A percentile compares a stretch with the other conserved stretches of the same genome.
phyloP scores from a whole-genome alignment of 805 yeast species.

The Clavispora vitiphila region DNA sequence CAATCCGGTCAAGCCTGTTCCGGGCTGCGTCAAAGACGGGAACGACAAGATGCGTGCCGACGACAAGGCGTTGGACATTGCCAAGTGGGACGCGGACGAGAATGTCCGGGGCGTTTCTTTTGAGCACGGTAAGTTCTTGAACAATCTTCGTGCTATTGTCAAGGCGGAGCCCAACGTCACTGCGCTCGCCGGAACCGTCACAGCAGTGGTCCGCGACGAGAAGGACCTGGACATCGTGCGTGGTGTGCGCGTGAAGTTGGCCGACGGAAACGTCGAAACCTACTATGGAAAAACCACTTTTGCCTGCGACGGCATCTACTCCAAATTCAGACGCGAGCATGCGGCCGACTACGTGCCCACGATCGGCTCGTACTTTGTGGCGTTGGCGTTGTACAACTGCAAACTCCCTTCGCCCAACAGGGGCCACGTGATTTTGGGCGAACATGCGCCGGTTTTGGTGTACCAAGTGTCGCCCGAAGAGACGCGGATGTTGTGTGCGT shows the following conservation, averaged over 20 bases:
- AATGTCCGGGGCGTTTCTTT: slow-evolving; percentile 75
- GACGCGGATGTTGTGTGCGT: slow-evolving; percentile 87
- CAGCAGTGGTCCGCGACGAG: slow-evolving; percentile 52
- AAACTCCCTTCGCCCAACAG: slow-evolving; percentile 66
- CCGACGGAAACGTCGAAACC: slow-evolving; percentile 20
- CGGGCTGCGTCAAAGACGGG: slow-evolving; percentile 51
- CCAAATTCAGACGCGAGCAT: slow-evolving; percentile 79
- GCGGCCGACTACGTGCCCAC: slow-evolving; percentile 56
- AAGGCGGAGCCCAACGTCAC: slow-evolving; percentile 68
- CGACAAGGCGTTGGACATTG: slow-evolving; percentile 37
- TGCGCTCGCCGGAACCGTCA: slow-evolving; percentile 79
- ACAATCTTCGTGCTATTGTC: slow-evolving; percentile 70
- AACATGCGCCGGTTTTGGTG: slow-evolving; percentile 81
- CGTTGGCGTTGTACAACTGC: slow-evolving; percentile 70
- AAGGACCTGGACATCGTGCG: slow-evolving; percentile 47
- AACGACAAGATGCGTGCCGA: slow-evolving; percentile 51
- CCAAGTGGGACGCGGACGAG: slow-evolving; percentile 56
- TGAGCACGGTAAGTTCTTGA: slow-evolving; percentile 86
- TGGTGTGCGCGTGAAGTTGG: slow-evolving; percentile 66
- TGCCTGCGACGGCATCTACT: slow-evolving; percentile 90
- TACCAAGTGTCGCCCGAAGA: slow-evolving; percentile 82
- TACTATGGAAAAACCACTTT: slow-evolving; percentile 63
- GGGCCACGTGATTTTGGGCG: slow-evolving; percentile 88
- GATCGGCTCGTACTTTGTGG: slow-evolving; percentile 82
- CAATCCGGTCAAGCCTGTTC: slow-evolving; percentile 44